phyloP scores from a whole-genome alignment of 192 early-diverging fungal species.

The Gamsiella multidivaricata region DNA sequence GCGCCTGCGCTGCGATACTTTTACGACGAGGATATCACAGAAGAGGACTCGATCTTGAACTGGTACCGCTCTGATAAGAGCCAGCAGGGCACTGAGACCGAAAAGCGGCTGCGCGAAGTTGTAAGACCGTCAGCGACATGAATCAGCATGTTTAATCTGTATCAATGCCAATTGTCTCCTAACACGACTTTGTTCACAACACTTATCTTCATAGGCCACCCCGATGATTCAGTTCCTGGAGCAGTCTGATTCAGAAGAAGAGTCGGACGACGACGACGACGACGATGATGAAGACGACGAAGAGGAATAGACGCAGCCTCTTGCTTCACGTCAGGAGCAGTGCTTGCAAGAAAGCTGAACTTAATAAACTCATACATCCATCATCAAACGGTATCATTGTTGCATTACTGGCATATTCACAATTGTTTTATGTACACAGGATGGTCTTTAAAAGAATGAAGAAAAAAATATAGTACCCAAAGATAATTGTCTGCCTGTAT shows the following conservation, averaged over 20 bases:
- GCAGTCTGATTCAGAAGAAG: slow-evolving; percentile 32
- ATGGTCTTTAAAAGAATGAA: background rate
- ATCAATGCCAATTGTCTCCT: background rate
- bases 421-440: too few species aligned
- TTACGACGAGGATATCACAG: slow-evolving; percentile 85
- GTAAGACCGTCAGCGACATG: slow-evolving; percentile 35
- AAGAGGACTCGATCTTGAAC: slow-evolving; percentile 80
- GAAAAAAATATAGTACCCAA: background rate
- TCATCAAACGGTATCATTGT: too few species aligned
- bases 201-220: slow-evolving; percentile 21
- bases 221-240: slow-evolving; percentile 45
- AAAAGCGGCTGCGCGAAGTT: slow-evolving; percentile 63
- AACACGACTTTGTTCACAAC: background rate
- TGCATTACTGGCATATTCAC: too few species aligned
- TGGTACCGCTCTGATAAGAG: slow-evolving; percentile 75
- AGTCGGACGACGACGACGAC: slow-evolving; percentile 25
- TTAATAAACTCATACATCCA: too few species aligned
- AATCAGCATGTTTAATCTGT: background rate
- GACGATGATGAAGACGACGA: slow-evolving; percentile 24
- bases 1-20: slow-evolving; percentile 67
- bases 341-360: too few species aligned
- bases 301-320: too few species aligned
- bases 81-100: slow-evolving; percentile 52
- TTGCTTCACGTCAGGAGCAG: too few species aligned
- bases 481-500: background rate